Base-by-base conservation (phyloP, 768 basidiomycete species). In the Mycena pura region DNA sequence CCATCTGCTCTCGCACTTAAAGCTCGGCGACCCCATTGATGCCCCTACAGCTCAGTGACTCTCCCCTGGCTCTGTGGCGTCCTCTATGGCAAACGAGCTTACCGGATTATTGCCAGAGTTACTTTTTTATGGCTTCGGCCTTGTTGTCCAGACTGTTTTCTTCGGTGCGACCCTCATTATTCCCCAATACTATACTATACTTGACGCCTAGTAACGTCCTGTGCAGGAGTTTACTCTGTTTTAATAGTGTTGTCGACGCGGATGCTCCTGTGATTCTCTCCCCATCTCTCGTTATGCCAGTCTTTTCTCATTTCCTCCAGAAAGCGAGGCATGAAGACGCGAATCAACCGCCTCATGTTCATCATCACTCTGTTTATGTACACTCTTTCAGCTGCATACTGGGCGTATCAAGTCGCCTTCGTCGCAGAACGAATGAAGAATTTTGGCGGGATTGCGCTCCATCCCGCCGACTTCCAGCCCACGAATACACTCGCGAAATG, bases 71-170 rank as follows among this genome's bases (percentile, higher is more conserved):
- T 29, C 17, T 28, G 24, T 34, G 32, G 27, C 44, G 15, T 34
- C 47, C 1, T 22, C 47, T 24, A 11, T 32, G 25, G 14, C 39
- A 17, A 2, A 22, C 34, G 10, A 24, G 21, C 7, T 44, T 11
- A 29, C 17, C 5, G 29, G 31, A 13, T 5, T 19, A 3, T 50
- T 50, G 24, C 24, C 0, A 34, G 6, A 3, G 25, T 34, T 57
- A 15, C 32, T 51, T 11, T 63, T 40, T 7, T 19, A 29, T 44
- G 21, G 34, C 17, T 19, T 58, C 9, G 38, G 36, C 11, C 28
- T 63, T 14, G 29, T 46, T 19, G 44, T 43, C 8, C 62, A 63
- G 22, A 58, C 56, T 13, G 39, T 63, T 17, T 63, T 63, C 31
- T 63, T 54, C 19, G 62, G 62, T 63, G 45, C 7, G 50, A 17